A percentile compares a stretch with the other conserved stretches of the same genome.
These are phyloP conservation scores for Lasiosphaeriaceae sp. DNA, from an alignment of 495 filamentous ascomycete species.

Conservation along the genomic window DNA sequence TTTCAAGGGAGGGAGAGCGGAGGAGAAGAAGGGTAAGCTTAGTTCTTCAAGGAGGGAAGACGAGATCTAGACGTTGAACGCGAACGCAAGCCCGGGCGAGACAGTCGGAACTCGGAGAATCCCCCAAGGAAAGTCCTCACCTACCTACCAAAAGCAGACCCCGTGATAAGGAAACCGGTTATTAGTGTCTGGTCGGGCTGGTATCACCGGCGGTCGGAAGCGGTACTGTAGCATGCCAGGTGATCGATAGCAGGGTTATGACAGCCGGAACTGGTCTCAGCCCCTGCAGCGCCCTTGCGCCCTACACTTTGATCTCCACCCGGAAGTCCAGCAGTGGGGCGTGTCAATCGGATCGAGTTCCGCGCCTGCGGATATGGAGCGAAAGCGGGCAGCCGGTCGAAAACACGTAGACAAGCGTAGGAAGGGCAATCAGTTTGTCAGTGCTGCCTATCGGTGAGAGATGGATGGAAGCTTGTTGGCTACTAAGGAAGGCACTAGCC, in stretches of 20 bases:
- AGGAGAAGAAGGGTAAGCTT: not conserved
- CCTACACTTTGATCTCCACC: constrained; percentile 10
- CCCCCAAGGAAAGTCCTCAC: not conserved
- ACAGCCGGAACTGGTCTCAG: constrained; percentile 1
- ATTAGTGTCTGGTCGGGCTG: constrained; percentile 1
- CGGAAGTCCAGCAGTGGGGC: constrained; percentile 17
- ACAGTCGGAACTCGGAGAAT: not conserved
- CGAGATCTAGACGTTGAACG: too few species aligned
- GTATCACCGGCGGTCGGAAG: constrained; percentile 19
- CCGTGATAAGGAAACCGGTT: constrained; percentile 3
- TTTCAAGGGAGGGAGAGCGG: not conserved
- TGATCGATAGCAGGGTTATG: constrained; percentile 24
- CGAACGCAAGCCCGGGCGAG: not conserved
- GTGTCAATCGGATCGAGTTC: constrained; percentile 25
- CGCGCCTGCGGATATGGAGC: constrained; percentile 10
- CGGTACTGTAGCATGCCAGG: constrained; percentile 19
- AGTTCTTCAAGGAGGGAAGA: too few species aligned
- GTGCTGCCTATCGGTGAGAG: too few species aligned
- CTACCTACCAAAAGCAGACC: not conserved
- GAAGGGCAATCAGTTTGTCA: too few species aligned
- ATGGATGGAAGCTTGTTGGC: too few species aligned
- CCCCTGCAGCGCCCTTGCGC: not conserved
- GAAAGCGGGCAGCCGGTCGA: not conserved
- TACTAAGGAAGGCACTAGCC: too few species aligned
- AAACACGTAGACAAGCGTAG: not conserved